Conservation (phyloP, 2,329 filamentous ascomycete species). For the Microascus cirrosus region DNA sequence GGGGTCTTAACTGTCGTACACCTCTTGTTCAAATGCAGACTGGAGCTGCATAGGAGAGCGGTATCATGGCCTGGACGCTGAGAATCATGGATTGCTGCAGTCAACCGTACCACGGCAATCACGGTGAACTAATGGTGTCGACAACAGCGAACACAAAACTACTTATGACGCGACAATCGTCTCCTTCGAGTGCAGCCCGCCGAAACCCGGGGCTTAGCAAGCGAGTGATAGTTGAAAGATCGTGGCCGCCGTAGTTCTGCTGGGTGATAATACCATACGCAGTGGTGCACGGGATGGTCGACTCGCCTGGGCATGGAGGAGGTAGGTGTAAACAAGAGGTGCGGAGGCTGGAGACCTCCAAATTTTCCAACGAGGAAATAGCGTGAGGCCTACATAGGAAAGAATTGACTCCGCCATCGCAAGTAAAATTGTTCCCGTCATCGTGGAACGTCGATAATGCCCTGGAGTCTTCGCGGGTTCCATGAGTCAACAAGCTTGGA, state of each 20-base stretch:
- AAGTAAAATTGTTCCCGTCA: background rate
- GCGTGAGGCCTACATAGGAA: background rate
- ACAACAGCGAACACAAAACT: slow-evolving; percentile 14
- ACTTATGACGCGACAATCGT: slow-evolving; percentile 19
- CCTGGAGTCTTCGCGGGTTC: too few species aligned
- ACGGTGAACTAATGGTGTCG: slow-evolving; percentile 11
- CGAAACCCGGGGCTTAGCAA: slow-evolving; percentile 17
- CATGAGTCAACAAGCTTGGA: too few species aligned
- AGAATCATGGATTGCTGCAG: too few species aligned
- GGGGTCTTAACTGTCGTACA: too few species aligned
- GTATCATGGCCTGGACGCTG: too few species aligned
- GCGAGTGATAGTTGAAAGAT: slow-evolving; percentile 7
- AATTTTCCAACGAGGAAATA: background rate
- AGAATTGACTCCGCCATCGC: background rate
- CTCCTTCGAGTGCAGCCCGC: slow-evolving; percentile 8
- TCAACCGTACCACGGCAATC: background rate
- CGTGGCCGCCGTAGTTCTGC: slow-evolving; percentile 17
- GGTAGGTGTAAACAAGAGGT: background rate
- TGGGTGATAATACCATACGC: slow-evolving; percentile 19
- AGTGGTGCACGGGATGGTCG: slow-evolving; percentile 18
- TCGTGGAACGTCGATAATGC: too few species aligned
- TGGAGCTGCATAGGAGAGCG: too few species aligned
- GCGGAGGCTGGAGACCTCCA: background rate
- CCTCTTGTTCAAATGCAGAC: too few species aligned
- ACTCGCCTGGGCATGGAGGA: slow-evolving; percentile 9